Evolutionary conservation across 208 protist genomes (phyloP).

Genomic region (Porcisia deanei): DNA sequence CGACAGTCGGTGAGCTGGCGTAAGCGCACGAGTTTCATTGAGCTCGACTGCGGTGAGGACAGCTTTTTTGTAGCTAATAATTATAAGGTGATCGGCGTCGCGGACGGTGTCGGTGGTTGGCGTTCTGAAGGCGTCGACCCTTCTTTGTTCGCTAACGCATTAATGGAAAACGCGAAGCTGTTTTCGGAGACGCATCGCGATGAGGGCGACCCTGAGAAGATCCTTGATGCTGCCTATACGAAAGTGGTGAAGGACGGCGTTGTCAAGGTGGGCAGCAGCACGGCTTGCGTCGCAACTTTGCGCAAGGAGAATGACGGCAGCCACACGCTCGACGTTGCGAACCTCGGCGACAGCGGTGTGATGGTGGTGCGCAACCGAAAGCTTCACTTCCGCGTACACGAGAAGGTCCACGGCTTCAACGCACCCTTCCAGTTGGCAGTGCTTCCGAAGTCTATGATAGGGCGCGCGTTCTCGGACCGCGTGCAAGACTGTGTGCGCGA

Average conservation of each 20-base stretch:
- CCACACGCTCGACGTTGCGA: conserved; percentile 84
- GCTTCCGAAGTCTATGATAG: conserved; percentile 64
- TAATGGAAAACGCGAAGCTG: conserved; percentile 93
- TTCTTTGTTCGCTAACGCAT: conserved; percentile 76
- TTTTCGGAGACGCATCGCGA: conserved; percentile 85
- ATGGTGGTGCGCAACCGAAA: conserved; percentile 83
- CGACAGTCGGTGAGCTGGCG: conserved; percentile 73
- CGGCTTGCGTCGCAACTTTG: conserved; percentile 83
- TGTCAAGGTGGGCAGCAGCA: conserved; percentile 91
- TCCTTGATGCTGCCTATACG: conserved; percentile 79
- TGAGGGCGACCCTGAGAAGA: conserved; percentile 79
- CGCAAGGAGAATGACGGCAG: conserved; percentile 45
- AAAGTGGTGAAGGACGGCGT: conserved; percentile 73
- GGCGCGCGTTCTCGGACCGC: conserved; percentile 71
- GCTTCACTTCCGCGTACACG: conserved; percentile 78
- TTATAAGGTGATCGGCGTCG: conserved; percentile 90
- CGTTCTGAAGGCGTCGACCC: conserved; percentile 83
- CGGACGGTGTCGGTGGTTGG: conserved; percentile 94
- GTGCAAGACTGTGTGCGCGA: conserved; percentile 77
- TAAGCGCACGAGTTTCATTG: conserved; percentile 88
- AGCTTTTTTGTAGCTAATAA: conserved; percentile 93
- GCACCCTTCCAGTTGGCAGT: conserved; percentile 91
- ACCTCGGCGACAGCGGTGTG: conserved; percentile 90
- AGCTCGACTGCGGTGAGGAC: conserved; percentile 93
- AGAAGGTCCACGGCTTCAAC: conserved; percentile 93